Base-by-base conservation (phyloP, 2,329 filamentous ascomycete species). In the Penicillium nordicum region DNA sequence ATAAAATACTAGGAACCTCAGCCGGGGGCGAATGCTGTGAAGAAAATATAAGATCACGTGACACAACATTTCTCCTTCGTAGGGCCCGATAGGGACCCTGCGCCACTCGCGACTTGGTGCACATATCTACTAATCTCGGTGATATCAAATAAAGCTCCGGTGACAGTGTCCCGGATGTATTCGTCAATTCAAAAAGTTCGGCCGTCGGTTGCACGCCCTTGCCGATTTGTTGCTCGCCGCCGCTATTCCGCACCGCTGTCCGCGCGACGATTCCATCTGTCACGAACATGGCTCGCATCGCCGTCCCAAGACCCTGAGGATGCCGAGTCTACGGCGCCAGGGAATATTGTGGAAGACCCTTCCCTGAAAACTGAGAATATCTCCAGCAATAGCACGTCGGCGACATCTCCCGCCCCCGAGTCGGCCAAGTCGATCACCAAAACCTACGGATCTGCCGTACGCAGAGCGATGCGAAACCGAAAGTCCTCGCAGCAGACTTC, bases 391-490 rank as follows among this genome's bases (percentile, higher is more conserved):
- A 60, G 53, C 32, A 25, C 58, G 29, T 32, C 65, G 21, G 29
- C 61, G 3, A 10, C 56, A 50, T 40, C 37, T 45, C 16, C 23
- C 30, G 46, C 44, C 60, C 64, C 16, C 65, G 59, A 36, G 30
- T 63, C 1, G 61, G 46, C 29, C 37, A 66, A 63, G 34, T 67
- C 67, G 16, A 65, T 67, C 10, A 53, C 65, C 14, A 65, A 65
- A 25, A 72, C 72, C 5, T 76, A 77, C 61, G 74, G 74, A 1
- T 76, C 74, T 41, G 73, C 69, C 7, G 54, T 74, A 38, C 73
- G 74, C 32, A 68, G 74, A 48, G 70, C 72, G 12, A 69, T 73
- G 66, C 71, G 73, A 46, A 75, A 74, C 47, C 67, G 62, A 45
- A 71, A 66, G 55, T 49, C 60, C 1, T 48, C 60, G 6, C 62